Evolutionary conservation across 2,329 filamentous ascomycete genomes (phyloP).

Genomic region (Rhinocladiella similis): DNA sequence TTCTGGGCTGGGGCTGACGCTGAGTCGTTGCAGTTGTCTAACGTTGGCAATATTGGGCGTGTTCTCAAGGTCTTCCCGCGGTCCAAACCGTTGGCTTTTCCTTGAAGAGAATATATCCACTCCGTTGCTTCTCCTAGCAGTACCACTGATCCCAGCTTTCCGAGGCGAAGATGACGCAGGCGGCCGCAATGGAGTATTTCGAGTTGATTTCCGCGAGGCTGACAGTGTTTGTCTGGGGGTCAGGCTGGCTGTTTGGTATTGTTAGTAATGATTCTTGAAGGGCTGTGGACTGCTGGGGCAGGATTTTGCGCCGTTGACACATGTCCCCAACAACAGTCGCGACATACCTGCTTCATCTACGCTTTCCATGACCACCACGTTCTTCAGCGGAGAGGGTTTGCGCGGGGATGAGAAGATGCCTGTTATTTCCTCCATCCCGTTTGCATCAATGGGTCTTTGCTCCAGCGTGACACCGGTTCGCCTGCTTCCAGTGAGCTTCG

Average conservation of each 20-base stretch:
- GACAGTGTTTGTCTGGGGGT: conserved; percentile 43
- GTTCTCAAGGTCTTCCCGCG: conserved; percentile 26
- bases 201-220: conserved; percentile 33
- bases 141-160: conserved; percentile 45
- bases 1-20: conserved; percentile 9
- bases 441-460: conserved; percentile 81
- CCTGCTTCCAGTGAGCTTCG: conserved; percentile 48
- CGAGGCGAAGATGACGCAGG: conserved; percentile 47
- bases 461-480: conserved; percentile 85
- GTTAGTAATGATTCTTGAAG: too few species aligned
- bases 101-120: conserved; percentile 23
- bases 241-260: conserved; percentile 26
- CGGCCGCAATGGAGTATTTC: conserved; percentile 39
- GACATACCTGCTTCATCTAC: conserved; percentile 44
- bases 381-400: conserved; percentile 53
- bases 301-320: too few species aligned
- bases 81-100: conserved; percentile 16
- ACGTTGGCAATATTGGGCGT: conserved; percentile 37
- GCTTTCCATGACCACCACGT: conserved; percentile 17
- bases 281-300: too few species aligned
- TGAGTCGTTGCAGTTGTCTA: conserved; percentile 6
- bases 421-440: conserved; percentile 87
- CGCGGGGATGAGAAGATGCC: conserved; percentile 86
- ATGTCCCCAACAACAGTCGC: conserved; percentile 25
- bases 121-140: conserved; percentile 32